phyloP scores from a whole-genome alignment of 352 stramenopile genomes.

The Phytophthora ramorum region DNA sequence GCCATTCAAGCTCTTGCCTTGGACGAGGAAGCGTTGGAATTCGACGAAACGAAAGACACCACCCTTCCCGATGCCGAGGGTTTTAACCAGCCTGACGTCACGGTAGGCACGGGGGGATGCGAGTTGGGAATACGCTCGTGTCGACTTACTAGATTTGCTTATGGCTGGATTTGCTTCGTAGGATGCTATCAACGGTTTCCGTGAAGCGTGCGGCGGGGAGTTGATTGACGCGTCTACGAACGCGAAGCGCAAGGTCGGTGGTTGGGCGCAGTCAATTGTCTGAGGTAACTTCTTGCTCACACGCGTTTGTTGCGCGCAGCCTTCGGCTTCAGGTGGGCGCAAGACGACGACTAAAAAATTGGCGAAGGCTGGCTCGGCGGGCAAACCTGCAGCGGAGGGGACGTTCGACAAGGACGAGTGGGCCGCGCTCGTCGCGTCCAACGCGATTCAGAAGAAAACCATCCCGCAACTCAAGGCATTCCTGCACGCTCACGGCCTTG shows the following conservation, averaged over 20 bases:
- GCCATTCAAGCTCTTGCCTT: slow-evolving; percentile 81
- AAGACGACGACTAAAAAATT: slow-evolving; percentile 55
- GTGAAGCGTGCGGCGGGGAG: slow-evolving; percentile 57
- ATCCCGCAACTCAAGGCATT: slow-evolving; percentile 77
- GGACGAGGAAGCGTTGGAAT: slow-evolving; percentile 73
- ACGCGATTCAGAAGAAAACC: slow-evolving; percentile 77
- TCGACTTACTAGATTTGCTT: not conserved
- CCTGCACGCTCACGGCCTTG: slow-evolving; percentile 52
- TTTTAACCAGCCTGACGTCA: slow-evolving; percentile 72
- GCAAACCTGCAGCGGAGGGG: slow-evolving; percentile 39
- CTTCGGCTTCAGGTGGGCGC: slow-evolving; percentile 26
- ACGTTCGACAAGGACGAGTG: slow-evolving; percentile 61
- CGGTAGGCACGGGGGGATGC: slow-evolving; percentile 36
- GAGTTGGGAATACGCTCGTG: not conserved
- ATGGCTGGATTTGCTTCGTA: slow-evolving; percentile 16
- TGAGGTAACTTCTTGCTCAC: not conserved
- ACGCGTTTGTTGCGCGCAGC: slow-evolving; percentile 19
- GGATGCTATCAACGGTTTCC: slow-evolving; percentile 55
- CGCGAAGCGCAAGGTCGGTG: slow-evolving; percentile 60
- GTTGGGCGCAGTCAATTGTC: not conserved
- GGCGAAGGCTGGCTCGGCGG: slow-evolving; percentile 25
- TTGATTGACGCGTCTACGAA: slow-evolving; percentile 52
- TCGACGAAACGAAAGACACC: slow-evolving; percentile 80
- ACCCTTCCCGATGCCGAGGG: slow-evolving; percentile 79
- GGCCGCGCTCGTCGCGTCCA: slow-evolving; percentile 48